These are phyloP conservation scores for Suhomyces bolitotheri DNA, from an alignment of 1,139 yeast species.

Conservation along the genomic window DNA sequence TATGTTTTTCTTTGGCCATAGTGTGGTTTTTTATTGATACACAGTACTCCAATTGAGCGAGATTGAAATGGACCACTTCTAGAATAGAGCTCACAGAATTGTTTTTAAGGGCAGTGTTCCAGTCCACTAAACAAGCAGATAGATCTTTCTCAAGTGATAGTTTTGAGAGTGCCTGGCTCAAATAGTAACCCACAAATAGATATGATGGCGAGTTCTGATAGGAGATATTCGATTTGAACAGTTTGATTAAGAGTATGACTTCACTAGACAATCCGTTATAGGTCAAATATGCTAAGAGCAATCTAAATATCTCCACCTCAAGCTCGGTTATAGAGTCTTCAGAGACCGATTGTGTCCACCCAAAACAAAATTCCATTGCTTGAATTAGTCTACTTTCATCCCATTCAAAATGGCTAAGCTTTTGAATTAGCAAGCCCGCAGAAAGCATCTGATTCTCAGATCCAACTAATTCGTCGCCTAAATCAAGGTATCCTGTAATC, in stretches of 20 bases:
- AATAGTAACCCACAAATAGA: slow-evolving; percentile 17
- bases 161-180: slow-evolving; percentile 17
- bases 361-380: slow-evolving; percentile 15
- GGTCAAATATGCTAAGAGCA: slow-evolving; percentile 35
- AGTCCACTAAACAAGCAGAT: slow-evolving; percentile 16
- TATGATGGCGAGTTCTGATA: slow-evolving; percentile 5
- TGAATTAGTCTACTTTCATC: slow-evolving; percentile 16
- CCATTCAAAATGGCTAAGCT: slow-evolving; percentile 25
- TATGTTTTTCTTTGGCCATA: slow-evolving; percentile 25
- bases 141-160: slow-evolving; percentile 15
- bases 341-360: slow-evolving; percentile 10
- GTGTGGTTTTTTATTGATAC: slow-evolving; percentile 17
- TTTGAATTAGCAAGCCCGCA: slow-evolving; percentile 25
- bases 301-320: slow-evolving; percentile 35
- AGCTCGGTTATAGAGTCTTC: slow-evolving; percentile 2
- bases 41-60: slow-evolving; percentile 33
- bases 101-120: slow-evolving; percentile 20
- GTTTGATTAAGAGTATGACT: slow-evolving; percentile 22
- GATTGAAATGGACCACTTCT: slow-evolving; percentile 21
- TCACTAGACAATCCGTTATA: slow-evolving; percentile 37
- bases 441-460: slow-evolving; percentile 12
- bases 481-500: slow-evolving; percentile 10
- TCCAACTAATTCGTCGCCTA: neutral
- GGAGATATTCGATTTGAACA: slow-evolving; percentile 1
- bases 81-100: slow-evolving; percentile 11